Conservation (phyloP, 768 basidiomycete species). For the Calocybe gangraenosa region DNA sequence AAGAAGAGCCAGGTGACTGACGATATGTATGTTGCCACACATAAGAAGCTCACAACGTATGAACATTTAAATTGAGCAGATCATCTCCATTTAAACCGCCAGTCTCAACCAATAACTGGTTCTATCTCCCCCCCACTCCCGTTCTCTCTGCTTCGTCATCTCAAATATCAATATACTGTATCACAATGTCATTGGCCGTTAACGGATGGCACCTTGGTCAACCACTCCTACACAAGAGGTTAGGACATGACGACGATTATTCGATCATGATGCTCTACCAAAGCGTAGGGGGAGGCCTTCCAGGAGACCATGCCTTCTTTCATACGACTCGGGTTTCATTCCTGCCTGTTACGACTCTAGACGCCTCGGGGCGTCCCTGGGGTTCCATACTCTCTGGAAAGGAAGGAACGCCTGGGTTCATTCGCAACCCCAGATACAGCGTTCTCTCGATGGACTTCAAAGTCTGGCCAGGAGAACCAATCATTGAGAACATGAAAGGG, state of each 20-base stretch:
- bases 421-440: slow-evolving; percentile 30
- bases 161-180: too few relatives aligned
- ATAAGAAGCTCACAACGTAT: too few relatives aligned
- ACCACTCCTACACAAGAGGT: slow-evolving; percentile 40
- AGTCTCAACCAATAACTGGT: too few relatives aligned
- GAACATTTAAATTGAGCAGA: too few relatives aligned
- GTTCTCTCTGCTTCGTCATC: too few relatives aligned
- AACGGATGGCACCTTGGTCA: slow-evolving; percentile 53
- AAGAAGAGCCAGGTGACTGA: too few relatives aligned
- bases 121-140: too few relatives aligned
- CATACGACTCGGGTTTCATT: slow-evolving; percentile 47
- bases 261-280: slow-evolving; percentile 29
- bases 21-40: too few relatives aligned
- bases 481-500: slow-evolving; percentile 30
- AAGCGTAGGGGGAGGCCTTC: slow-evolving; percentile 42
- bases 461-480: slow-evolving; percentile 55
- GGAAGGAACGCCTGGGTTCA: slow-evolving; percentile 44
- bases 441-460: slow-evolving; percentile 34
- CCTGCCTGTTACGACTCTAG: slow-evolving; percentile 51
- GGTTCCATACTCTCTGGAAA: slow-evolving; percentile 46
- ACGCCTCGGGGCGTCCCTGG: slow-evolving; percentile 51
- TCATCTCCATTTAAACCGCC: too few relatives aligned
- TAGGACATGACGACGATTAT: slow-evolving; percentile 33
- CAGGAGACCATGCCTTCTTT: slow-evolving; percentile 45
- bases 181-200: too few relatives aligned